Base-by-base conservation (phyloP, 495 filamentous ascomycete genomes). In the Usnea hakonensis region DNA sequence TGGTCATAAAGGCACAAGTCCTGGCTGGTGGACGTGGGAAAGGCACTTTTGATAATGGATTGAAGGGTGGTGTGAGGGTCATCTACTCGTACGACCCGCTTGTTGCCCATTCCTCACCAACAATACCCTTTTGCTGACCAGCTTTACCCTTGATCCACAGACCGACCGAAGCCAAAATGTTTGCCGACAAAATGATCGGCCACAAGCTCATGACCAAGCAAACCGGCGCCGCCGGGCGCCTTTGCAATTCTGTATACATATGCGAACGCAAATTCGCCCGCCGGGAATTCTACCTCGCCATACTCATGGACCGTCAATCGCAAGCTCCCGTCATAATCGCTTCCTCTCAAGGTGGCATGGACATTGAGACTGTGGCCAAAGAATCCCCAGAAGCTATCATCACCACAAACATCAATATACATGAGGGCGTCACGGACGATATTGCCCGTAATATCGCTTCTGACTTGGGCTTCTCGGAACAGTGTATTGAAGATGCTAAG, bases 181-280 rank as follows among this genome's bases (percentile, higher is more conserved):
- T 98, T 72, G 92, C 94, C 70, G 86, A 89, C 65, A 91, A 98
- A 78, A 98, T 98, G 94, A 97, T 98, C 77, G 94, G 94, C 68
- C 94, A 98, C 76, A 96, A 96, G 78, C 91, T 98, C 77, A 86
- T 98, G 77, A 98, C 94, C 75, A 98, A 98, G 84, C 94, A 98
- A 81, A 98, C 95, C 58, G 94, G 94, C 72, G 89, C 91, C 63
- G 79, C 74, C 64, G 94, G 94, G 72, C 90, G 93, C 73, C 81
- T 91, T 71, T 98, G 94, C 81, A 96, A 91, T 76, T 80, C 90
- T 60, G 94, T 98, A 69, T 97, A 94, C 79, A 97, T 98, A 74
- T 94, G 91, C 78, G 94, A 98, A 83, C 91, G 94, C 82, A 98
- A 98, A 82, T 98, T 97, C 70, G 94, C 94, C 68, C 91, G 94